Percentiles rank a stretch among this genome's conserved stretches.
phyloP scores from a whole-genome alignment of 352 stramenopile species.

The Globisporangium carolinianum region DNA sequence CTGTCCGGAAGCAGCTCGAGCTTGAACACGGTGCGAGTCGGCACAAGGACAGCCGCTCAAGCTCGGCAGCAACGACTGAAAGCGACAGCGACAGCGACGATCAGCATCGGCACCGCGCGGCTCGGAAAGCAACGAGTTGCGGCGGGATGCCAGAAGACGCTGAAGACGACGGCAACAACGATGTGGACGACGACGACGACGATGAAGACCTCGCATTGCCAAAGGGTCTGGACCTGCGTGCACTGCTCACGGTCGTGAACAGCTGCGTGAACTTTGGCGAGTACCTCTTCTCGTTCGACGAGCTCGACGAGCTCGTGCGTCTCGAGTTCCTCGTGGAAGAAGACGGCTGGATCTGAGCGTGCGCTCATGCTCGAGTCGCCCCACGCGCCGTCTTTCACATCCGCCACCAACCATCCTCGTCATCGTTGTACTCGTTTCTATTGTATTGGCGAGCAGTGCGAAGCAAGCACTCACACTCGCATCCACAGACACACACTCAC shows the following conservation, averaged over 20 bases:
- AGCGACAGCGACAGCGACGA: constrained; percentile 55
- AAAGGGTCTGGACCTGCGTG: constrained; percentile 15
- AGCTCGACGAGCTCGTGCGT: constrained; percentile 58
- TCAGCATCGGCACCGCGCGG: constrained; percentile 13
- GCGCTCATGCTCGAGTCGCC: neutral
- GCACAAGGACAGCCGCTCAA: constrained; percentile 40
- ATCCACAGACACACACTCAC: neutral
- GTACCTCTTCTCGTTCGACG: constrained; percentile 37
- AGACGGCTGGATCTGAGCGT: constrained; percentile 70
- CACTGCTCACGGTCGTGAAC: constrained; percentile 26
- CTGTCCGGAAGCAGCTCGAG: neutral
- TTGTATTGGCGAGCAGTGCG: neutral
- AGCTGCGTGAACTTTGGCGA: constrained; percentile 31
- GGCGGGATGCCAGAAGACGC: constrained; percentile 8
- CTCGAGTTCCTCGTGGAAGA: constrained; percentile 79
- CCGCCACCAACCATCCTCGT: neutral
- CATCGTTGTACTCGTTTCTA: neutral
- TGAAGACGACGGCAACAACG: constrained; percentile 23
- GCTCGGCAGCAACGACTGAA: constrained; percentile 44
- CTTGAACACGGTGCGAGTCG: neutral
- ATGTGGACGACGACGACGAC: constrained; percentile 24
- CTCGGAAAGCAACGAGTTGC: constrained; percentile 17
- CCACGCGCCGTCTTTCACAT: neutral
- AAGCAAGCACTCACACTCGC: neutral
- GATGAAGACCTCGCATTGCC: constrained; percentile 16